These are phyloP conservation scores for Colletotrichum limetticola DNA, from an alignment of 2,329 filamentous ascomycete genomes.

Conservation along the genomic window DNA sequence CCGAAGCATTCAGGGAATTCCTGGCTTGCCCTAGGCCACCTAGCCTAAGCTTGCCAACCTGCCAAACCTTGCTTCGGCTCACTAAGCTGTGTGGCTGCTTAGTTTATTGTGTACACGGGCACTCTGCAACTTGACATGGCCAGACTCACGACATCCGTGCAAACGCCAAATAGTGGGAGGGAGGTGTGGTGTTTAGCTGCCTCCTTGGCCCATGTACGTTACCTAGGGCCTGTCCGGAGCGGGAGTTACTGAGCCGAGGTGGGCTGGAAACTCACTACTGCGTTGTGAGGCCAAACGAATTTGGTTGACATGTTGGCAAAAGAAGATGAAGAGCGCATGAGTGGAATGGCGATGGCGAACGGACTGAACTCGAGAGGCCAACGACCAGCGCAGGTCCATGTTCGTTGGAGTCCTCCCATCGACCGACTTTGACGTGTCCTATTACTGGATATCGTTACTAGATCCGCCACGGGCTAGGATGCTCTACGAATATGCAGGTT, in stretches of 20 bases:
- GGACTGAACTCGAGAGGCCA: conserved; percentile 1
- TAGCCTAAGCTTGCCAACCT: background rate
- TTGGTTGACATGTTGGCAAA: conserved; percentile 4
- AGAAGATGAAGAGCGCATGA: conserved; percentile 6
- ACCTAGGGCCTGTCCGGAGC: conserved; percentile 8
- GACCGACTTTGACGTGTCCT: conserved; percentile 1
- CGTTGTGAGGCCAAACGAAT: background rate
- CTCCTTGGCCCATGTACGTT: conserved; percentile 5
- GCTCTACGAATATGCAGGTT: background rate
- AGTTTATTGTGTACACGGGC: background rate
- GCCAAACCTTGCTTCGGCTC: background rate
- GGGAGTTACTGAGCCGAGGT: conserved; percentile 4
- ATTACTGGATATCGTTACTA: background rate
- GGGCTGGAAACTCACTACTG: background rate
- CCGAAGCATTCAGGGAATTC: background rate
- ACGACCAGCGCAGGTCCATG: conserved; percentile 14
- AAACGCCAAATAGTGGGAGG: background rate
- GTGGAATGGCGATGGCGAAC: background rate
- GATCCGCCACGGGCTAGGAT: conserved; percentile 10
- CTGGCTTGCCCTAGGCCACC: background rate
- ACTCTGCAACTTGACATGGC: background rate
- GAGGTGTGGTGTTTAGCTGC: background rate
- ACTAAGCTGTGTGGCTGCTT: background rate
- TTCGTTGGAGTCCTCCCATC: conserved; percentile 29
- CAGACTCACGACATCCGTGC: background rate